Base-by-base conservation (phyloP, 1,284 basidiomycete species). In the Wallemia mellicola region DNA sequence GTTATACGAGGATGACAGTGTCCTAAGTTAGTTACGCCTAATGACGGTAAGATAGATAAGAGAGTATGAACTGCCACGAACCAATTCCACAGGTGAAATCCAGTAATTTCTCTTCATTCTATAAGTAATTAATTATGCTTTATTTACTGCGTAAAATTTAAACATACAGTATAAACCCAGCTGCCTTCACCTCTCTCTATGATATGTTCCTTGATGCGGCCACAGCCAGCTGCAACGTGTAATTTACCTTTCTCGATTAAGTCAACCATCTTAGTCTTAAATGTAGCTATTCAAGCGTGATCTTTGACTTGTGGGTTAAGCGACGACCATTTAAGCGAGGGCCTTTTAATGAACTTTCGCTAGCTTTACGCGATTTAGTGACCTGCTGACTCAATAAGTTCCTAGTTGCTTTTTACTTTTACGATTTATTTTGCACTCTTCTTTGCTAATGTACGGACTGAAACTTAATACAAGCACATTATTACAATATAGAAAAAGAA, bases 61-160 rank as follows among this genome's bases (percentile, higher is more conserved):
- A 3, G 24, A 9, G 17, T n/a, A n/a, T n/a, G n/a, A n/a, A n/a
- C n/a, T n/a, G n/a, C n/a, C n/a, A 25, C 3, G 24, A 81, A 33
- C 82, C 84, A 65, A 89, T 91, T 25, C 87, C 87, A 66, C 77
- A 78, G 2, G 83, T 88, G 65, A 89, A 89, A 70, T 89, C 86
- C 58, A 91, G 75, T 66, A 83, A 67, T 64, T 72, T 74, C 60
- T 77, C 75, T 2, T 85, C 86, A 63, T 86, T 80, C 54, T 79
- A 61, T 5, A 59, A n/a, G n/a, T n/a, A n/a, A n/a, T n/a, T n/a
- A n/a, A n/a, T n/a, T n/a, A n/a, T n/a, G n/a, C n/a, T n/a, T n/a
- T n/a, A n/a, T n/a, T n/a, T n/a, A n/a, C n/a, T n/a, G n/a, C n/a
- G n/a, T n/a, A n/a, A n/a, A n/a, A n/a, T n/a, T n/a, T n/a, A 22